A percentile compares a stretch with the other conserved stretches of the same genome.
phyloP scores from a whole-genome alignment of 208 protist genomes.

The Leishmania major region DNA sequence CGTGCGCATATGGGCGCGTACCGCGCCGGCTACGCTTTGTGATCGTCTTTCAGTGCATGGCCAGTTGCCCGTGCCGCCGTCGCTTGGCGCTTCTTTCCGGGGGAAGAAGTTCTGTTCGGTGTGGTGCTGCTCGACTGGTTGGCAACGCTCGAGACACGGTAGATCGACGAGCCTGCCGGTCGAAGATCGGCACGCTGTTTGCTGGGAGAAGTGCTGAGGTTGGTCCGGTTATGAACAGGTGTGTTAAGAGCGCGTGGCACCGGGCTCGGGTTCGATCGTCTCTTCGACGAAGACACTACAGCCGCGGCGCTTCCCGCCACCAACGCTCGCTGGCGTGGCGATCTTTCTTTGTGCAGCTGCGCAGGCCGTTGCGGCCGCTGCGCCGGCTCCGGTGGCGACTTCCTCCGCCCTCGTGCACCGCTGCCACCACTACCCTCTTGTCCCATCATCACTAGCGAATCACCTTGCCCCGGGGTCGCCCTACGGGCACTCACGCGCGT shows the following conservation, averaged over 20 bases:
- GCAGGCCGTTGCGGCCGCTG: constrained; percentile 13
- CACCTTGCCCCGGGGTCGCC: neutral
- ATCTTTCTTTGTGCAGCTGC: constrained; percentile 11
- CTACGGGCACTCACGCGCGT: neutral
- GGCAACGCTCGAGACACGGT: constrained; percentile 3
- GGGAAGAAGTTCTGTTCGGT: constrained; percentile 7
- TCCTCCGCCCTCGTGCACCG: constrained; percentile 4
- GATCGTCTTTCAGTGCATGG: neutral
- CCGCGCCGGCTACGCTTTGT: neutral
- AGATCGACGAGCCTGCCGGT: constrained; percentile 12
- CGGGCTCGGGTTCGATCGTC: neutral
- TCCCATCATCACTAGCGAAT: constrained; percentile 4
- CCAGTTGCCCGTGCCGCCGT: constrained; percentile 5
- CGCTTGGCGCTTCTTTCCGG: constrained; percentile 6
- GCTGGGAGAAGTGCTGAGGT: constrained; percentile 3
- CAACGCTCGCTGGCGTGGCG: constrained; percentile 9
- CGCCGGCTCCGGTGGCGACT: constrained; percentile 11
- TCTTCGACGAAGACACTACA: neutral
- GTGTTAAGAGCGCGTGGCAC: constrained; percentile 11
- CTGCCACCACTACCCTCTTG: constrained; percentile 6
- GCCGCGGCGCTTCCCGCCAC: neutral
- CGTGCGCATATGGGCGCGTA: neutral
- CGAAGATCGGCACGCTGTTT: constrained; percentile 15
- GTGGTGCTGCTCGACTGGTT: constrained; percentile 26
- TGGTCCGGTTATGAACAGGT: neutral